Percentiles rank a stretch among this genome's conserved stretches.
Conservation (phyloP, 1,284 basidiomycete genomes). For the Thecaphora thlaspeos region DNA sequence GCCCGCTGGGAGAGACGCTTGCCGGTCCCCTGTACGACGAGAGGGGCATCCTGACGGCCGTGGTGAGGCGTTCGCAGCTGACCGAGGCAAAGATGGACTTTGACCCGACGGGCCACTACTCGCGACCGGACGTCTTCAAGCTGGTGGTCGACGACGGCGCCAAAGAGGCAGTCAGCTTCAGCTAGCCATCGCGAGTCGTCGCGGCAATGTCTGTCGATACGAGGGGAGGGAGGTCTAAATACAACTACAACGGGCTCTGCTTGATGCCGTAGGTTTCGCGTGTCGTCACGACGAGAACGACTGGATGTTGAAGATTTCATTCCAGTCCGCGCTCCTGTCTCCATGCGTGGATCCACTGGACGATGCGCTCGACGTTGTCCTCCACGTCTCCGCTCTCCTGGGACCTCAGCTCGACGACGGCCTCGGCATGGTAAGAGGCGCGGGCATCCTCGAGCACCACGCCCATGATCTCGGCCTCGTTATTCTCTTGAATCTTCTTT, state of each 20-base stretch:
- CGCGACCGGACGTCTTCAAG: slow-evolving; percentile 63
- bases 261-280: too few relatives aligned
- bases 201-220: too few relatives aligned
- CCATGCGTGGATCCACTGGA: slow-evolving; percentile 83
- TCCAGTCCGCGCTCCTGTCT: slow-evolving; percentile 61
- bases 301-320: too few relatives aligned
- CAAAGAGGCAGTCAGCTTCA: background rate
- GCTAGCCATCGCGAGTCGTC: too few relatives aligned
- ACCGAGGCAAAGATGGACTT: slow-evolving; percentile 71
- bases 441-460: slow-evolving; percentile 84
- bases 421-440: slow-evolving; percentile 77
- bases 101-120: slow-evolving; percentile 71
- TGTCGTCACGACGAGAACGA: too few relatives aligned
- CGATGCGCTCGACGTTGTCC: slow-evolving; percentile 77
- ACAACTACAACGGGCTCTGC: too few relatives aligned
- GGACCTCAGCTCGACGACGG: slow-evolving; percentile 81
- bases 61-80: slow-evolving; percentile 67
- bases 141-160: slow-evolving; percentile 16
- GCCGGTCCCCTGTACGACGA: slow-evolving; percentile 68
- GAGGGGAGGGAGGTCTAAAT: too few relatives aligned
- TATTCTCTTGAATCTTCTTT: slow-evolving; percentile 97
- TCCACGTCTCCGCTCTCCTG: slow-evolving; percentile 79
- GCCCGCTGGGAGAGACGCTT: slow-evolving; percentile 68
- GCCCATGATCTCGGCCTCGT: slow-evolving; percentile 97
- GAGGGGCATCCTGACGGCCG: slow-evolving; percentile 67